A percentile compares a stretch with the other conserved stretches of the same genome.
phyloP scores from a whole-genome alignment of 2,329 filamentous ascomycete genomes.

The Huntiella decipiens region DNA sequence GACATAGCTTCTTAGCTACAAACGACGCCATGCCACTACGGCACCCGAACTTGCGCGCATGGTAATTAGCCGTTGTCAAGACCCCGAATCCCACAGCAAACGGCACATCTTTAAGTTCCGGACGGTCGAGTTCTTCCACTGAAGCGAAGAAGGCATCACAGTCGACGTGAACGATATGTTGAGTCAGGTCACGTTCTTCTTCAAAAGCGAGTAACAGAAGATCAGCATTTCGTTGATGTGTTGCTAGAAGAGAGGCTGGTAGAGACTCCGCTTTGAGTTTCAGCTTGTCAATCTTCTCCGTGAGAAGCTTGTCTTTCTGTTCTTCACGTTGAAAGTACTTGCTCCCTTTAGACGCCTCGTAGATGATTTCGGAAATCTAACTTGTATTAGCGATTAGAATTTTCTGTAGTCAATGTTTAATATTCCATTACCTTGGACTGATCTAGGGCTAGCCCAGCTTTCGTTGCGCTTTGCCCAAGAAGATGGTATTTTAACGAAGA shows the following conservation, averaged over 20 bases:
- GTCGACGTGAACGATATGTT: constrained; percentile 78
- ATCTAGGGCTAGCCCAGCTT: constrained; percentile 88
- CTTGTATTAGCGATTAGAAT: neutral
- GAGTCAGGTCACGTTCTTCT: constrained; percentile 56
- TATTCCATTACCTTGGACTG: constrained; percentile 47
- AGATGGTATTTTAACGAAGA: constrained; percentile 72
- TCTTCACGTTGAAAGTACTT: constrained; percentile 94
- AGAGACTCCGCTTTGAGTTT: constrained; percentile 55
- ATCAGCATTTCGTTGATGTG: constrained; percentile 59
- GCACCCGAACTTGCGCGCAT: constrained; percentile 75
- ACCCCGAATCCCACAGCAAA: constrained; percentile 70
- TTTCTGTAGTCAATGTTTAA: neutral
- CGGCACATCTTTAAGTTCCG: constrained; percentile 67
- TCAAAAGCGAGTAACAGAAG: constrained; percentile 68
- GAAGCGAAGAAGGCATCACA: constrained; percentile 97
- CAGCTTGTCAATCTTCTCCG: constrained; percentile 68
- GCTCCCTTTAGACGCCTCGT: constrained; percentile 87
- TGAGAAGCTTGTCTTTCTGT: constrained; percentile 59
- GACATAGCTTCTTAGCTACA: constrained; percentile 86
- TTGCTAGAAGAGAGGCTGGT: constrained; percentile 54
- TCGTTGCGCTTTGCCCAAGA: constrained; percentile 77
- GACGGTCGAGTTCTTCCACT: constrained; percentile 68
- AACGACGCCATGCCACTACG: constrained; percentile 92
- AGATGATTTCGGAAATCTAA: constrained; percentile 85
- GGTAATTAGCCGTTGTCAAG: constrained; percentile 60